phyloP scores from a whole-genome alignment of 228 moss, liverwort and hornwort genomes.

The Sphagnum fallax region DNA sequence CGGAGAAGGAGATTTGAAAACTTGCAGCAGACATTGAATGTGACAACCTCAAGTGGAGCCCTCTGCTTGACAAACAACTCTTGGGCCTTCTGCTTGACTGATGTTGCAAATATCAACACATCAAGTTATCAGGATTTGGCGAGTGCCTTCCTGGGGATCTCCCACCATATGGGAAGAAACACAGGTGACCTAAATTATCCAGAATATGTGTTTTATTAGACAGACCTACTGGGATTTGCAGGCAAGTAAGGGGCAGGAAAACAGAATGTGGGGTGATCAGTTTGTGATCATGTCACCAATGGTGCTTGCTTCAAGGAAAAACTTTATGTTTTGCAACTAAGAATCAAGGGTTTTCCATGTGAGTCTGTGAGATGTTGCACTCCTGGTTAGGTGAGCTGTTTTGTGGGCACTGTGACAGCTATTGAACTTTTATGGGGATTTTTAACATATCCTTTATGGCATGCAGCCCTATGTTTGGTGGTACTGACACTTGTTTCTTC shows the following conservation, averaged over 20 bases:
- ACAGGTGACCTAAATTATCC: slow-evolving; percentile 42
- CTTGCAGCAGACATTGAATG: slow-evolving; percentile 14
- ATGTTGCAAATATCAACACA: not conserved
- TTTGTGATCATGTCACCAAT: slow-evolving; percentile 40
- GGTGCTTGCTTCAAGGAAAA: slow-evolving; percentile 24
- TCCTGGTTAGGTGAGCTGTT: slow-evolving; percentile 19
- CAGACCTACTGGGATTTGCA: slow-evolving; percentile 32
- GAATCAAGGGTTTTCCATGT: slow-evolving; percentile 13
- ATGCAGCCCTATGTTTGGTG: too few species aligned
- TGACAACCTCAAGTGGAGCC: slow-evolving; percentile 8
- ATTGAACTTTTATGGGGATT: slow-evolving; percentile 24
- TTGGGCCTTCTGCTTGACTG: slow-evolving; percentile 21
- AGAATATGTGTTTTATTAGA: slow-evolving; percentile 36
- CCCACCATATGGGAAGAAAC: slow-evolving; percentile 20
- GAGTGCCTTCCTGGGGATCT: too few species aligned
- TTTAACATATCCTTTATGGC: too few species aligned
- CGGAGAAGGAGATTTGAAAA: slow-evolving; percentile 11
- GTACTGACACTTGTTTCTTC: too few species aligned
- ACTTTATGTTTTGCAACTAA: slow-evolving; percentile 21
- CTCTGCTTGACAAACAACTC: slow-evolving; percentile 13
- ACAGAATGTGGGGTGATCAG: slow-evolving; percentile 19
- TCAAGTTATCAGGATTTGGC: too few species aligned
- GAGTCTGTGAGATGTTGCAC: slow-evolving; percentile 29
- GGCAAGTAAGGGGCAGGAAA: slow-evolving; percentile 28
- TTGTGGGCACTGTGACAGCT: slow-evolving; percentile 13